phyloP scores from a whole-genome alignment of 805 yeast species.

The Ogataea nonfermentans region DNA sequence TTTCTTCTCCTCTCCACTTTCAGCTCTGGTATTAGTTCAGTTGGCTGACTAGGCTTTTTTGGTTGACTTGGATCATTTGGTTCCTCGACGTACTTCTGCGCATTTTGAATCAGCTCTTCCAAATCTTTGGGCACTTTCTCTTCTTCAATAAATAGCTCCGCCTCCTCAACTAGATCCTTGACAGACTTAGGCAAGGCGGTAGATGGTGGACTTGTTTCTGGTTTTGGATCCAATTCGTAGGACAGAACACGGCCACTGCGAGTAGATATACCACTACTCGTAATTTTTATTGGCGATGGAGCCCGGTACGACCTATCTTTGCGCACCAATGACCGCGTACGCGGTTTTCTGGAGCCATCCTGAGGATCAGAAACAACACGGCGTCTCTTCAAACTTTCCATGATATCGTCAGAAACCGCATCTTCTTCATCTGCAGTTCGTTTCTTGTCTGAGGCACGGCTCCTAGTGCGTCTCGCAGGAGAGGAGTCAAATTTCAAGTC shows the following conservation, averaged over 20 bases:
- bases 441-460: conserved; percentile 5
- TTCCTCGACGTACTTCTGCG: conserved; percentile 5
- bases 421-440: background rate
- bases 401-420: background rate
- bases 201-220: conserved; percentile 9
- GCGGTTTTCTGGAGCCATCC: conserved; percentile 12
- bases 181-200: conserved; percentile 23
- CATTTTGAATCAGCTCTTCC: conserved; percentile 8
- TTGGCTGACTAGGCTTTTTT: no score
- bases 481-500: conserved; percentile 7
- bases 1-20: conserved; percentile 7
- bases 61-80: background rate
- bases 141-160: conserved; percentile 29
- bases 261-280: conserved; percentile 28
- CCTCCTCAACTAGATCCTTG: conserved; percentile 28
- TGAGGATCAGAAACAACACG: conserved; percentile 12
- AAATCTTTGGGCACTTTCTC: conserved; percentile 14
- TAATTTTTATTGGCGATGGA: conserved; percentile 21
- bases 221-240: conserved; percentile 27
- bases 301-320: conserved; percentile 26
- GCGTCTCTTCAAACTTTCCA: conserved; percentile 6
- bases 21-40: no score
- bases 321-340: conserved; percentile 30
- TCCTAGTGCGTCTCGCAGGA: conserved; percentile 19
- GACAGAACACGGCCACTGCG: conserved; percentile 32